These are phyloP conservation scores for Alternaria tenuissima DNA, from an alignment of 2,329 filamentous ascomycete species.

Conservation along the genomic window DNA sequence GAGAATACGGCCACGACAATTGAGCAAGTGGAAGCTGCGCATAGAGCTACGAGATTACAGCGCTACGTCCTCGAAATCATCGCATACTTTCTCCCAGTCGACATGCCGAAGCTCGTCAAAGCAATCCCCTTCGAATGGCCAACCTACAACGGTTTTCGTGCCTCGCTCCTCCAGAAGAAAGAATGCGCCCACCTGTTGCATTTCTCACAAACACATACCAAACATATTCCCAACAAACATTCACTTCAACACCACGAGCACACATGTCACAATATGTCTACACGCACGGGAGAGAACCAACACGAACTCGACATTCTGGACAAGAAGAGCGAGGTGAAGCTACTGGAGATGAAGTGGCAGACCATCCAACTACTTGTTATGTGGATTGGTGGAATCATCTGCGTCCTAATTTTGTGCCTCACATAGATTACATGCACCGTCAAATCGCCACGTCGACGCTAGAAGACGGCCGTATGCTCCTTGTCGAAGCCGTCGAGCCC, in stretches of 20 bases:
- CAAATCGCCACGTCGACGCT: neutral
- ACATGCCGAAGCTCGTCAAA: neutral
- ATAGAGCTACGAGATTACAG: neutral
- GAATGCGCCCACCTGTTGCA: neutral
- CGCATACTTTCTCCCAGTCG: neutral
- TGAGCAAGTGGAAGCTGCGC: neutral
- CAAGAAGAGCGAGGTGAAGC: accelerated
- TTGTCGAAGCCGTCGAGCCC: neutral
- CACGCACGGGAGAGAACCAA: neutral
- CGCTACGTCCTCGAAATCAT: neutral
- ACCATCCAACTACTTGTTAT: too few relatives aligned
- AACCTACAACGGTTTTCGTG: neutral
- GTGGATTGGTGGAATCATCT: too few relatives aligned
- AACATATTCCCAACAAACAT: too few relatives aligned
- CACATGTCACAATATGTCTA: neutral
- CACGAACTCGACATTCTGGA: too few relatives aligned
- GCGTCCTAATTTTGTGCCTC: too few relatives aligned
- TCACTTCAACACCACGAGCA: too few relatives aligned
- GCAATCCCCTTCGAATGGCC: neutral
- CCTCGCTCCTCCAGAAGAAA: neutral
- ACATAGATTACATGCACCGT: too few relatives aligned
- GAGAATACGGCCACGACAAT: neutral
- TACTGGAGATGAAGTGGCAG: too few relatives aligned
- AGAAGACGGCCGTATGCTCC: neutral
- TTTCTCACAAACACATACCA: neutral